phyloP scores from a whole-genome alignment of 1,284 basidiomycete species.

The Pseudozyma tsukubaensis region DNA sequence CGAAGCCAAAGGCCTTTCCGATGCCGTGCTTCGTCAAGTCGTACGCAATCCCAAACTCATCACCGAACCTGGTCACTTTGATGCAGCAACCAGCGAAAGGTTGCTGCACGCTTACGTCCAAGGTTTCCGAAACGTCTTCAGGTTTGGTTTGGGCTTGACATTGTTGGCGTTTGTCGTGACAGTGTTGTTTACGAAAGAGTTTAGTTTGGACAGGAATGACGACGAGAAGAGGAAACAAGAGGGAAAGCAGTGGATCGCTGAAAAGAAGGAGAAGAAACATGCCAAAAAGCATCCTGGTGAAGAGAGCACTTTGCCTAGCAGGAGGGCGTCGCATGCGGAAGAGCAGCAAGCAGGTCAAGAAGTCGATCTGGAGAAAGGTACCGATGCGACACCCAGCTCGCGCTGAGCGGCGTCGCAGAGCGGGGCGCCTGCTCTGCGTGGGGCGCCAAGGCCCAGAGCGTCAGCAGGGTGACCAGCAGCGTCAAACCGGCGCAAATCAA shows the following conservation, averaged over 20 bases:
- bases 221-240: constrained; percentile 72
- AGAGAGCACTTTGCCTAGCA: constrained; percentile 4
- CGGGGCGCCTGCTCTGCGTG: too few species aligned
- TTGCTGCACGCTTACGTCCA: constrained; percentile 74
- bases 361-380: neutral
- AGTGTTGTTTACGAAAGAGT: constrained; percentile 74
- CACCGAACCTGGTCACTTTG: constrained; percentile 16
- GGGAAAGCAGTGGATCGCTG: constrained; percentile 63
- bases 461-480: too few species aligned
- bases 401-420: too few species aligned
- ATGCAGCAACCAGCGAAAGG: constrained; percentile 39
- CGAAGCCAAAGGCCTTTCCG: constrained; percentile 13
- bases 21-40: constrained; percentile 21
- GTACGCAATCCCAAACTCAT: constrained; percentile 47
- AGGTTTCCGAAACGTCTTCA: constrained; percentile 75
- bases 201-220: constrained; percentile 74
- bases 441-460: too few species aligned
- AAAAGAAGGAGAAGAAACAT: constrained; percentile 30
- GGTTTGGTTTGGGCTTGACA: constrained; percentile 40
- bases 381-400: neutral
- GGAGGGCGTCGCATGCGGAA: constrained; percentile 8
- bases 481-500: too few species aligned
- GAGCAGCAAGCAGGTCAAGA: neutral
- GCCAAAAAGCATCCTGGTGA: constrained; percentile 17
- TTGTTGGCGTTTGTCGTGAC: constrained; percentile 59